A percentile compares a stretch with the other conserved stretches of the same genome.
phyloP scores from a whole-genome alignment of 2,329 filamentous ascomycete species.

The Delphinella strobiligena region DNA sequence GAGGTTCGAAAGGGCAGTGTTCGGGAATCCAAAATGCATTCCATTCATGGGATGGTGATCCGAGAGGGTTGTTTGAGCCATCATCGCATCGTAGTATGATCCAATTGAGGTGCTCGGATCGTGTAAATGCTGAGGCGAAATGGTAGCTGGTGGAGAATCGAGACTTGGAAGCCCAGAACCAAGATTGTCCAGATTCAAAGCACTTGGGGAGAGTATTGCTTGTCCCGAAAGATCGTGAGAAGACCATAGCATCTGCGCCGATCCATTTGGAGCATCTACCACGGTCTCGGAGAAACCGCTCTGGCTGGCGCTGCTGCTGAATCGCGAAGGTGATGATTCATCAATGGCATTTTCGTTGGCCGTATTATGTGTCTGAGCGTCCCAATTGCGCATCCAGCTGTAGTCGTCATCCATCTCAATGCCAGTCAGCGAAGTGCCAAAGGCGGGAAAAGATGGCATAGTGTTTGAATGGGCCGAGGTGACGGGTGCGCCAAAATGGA shows the following conservation, averaged over 20 bases:
- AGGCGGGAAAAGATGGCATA: conserved; percentile 38
- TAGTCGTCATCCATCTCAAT: conserved; percentile 51
- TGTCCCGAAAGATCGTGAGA: conserved; percentile 58
- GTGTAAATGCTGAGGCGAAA: conserved; percentile 65
- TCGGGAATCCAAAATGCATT: conserved; percentile 40
- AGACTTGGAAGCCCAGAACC: conserved; percentile 63
- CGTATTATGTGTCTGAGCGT: conserved; percentile 54
- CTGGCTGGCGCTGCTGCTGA: conserved; percentile 91
- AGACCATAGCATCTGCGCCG: conserved; percentile 42
- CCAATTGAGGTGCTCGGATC: conserved; percentile 58
- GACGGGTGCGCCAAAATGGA: conserved; percentile 67
- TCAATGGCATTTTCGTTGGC: conserved; percentile 72
- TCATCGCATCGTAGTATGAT: conserved; percentile 64
- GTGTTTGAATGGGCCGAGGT: conserved; percentile 31
- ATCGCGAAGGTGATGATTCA: conserved; percentile 87
- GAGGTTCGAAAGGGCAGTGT: conserved; percentile 43
- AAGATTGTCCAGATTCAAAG: conserved; percentile 65
- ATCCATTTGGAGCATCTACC: conserved; percentile 51
- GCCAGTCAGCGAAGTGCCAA: conserved; percentile 1
- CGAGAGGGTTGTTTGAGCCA: conserved; percentile 40
- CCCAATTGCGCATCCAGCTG: conserved; percentile 76
- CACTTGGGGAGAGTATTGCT: conserved; percentile 50
- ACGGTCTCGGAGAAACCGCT: conserved; percentile 85
- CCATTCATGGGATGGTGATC: conserved; percentile 54
- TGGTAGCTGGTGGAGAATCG: conserved; percentile 56